Evolutionary conservation across 2,329 filamentous ascomycete species (phyloP), one percentile per base, ranked within the genome.

Genomic region (Paecilomyces fulvus): DNA sequence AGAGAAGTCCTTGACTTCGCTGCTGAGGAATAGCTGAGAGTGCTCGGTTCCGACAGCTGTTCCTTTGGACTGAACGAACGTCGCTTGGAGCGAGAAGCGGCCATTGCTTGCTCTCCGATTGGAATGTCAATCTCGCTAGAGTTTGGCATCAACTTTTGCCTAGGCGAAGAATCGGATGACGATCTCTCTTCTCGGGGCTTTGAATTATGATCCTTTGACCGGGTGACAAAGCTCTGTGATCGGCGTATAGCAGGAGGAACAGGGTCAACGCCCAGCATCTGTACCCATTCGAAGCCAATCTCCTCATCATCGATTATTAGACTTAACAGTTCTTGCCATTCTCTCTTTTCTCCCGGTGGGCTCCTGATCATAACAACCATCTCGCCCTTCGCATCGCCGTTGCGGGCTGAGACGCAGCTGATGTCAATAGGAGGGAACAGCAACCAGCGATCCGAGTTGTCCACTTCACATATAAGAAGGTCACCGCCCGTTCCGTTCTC

Each of bases 381-480:
- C 62, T 95, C 86, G 28, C 84, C 82, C 54, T 82, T 79, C n/a
- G 75, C 70, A 37, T 91, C 86, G 11, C 91, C 91, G 58, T 80
- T 84, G 43, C 92, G 85, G 52, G 91, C 90, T 11, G 94, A 97
- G 20, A 95, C 81, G 58, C 83, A 81, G 33, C 80, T 79, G 60
- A 84, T 80, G 17, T 86, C 80, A n/a, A 96, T 80, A 0, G 94
- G 92, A n/a, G 92, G 88, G 66, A 99, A 96, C 0, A 99, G 80
- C 3, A 99, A 81, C 85, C 90, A 97, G 54, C 85, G 83, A 12
- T 87, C 85, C 5, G 82, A 80, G 54, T 83, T 82, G 49, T 91
- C 90, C n/a, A 91, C 84, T 71, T 97, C 92, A 62, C 92, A 92
- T 56, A 99, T 87, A 21, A 99, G 81, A n/a, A 99, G 70, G 70